Percentiles rank a stretch among this genome's conserved stretches.
phyloP scores from a whole-genome alignment of 306 rosid genomes.

The Dicorynia guianensis region DNA sequence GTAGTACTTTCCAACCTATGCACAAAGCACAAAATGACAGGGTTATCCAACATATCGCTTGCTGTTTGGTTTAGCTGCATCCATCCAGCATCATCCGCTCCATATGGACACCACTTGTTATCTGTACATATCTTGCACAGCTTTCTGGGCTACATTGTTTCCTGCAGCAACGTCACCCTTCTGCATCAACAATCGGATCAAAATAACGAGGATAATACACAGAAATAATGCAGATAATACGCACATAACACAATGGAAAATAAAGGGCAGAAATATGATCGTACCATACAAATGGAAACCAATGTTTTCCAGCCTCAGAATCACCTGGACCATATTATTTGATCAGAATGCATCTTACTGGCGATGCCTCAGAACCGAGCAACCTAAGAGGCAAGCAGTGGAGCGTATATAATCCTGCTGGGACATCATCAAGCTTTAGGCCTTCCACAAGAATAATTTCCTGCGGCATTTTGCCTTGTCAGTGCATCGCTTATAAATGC shows the following conservation, averaged over 20 bases:
- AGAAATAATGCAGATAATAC: neutral
- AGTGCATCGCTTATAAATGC: conserved; percentile 27
- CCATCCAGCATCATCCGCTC: conserved; percentile 15
- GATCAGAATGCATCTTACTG: conserved; percentile 81
- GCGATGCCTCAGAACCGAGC: conserved; percentile 88
- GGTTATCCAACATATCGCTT: neutral
- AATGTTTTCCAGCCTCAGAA: conserved; percentile 20
- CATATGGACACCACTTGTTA: conserved; percentile 1
- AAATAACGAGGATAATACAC: neutral
- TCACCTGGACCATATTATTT: conserved; percentile 42
- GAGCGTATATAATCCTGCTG: conserved; percentile 68
- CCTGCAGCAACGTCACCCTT: conserved; percentile 33
- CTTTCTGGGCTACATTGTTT: conserved; percentile 7
- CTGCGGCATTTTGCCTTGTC: conserved; percentile 50
- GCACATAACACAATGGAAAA: neutral
- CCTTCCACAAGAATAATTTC: conserved; percentile 96
- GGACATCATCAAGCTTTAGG: conserved; percentile 78
- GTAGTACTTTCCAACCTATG: neutral
- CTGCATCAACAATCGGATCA: conserved; percentile 29
- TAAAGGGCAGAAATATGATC: neutral
- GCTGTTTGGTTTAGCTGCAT: neutral
- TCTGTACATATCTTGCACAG: neutral
- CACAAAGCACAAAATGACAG: conserved; percentile 3
- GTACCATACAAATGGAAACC: conserved; percentile 3
- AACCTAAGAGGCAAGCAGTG: conserved; percentile 88